A percentile compares a stretch with the other conserved stretches of the same genome.
phyloP scores from a whole-genome alignment of 495 filamentous ascomycete species.

The Astrocystis sublimbata region DNA sequence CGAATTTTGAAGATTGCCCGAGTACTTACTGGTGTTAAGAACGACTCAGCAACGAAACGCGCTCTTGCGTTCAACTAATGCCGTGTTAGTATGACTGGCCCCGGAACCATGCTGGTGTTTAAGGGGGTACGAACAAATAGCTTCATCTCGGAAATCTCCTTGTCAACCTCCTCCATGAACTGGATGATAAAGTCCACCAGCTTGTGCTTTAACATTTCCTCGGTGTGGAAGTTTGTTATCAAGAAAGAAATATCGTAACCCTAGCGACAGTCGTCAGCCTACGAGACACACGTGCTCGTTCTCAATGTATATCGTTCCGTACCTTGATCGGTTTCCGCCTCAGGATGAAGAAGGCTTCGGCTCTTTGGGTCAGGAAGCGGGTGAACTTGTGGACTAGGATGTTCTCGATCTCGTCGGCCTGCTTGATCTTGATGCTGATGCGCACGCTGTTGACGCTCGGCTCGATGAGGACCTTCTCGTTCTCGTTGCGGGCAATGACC shows the following conservation, averaged over 20 bases:
- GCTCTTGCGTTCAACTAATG: slow-evolving; percentile 92
- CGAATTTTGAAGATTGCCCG: not conserved
- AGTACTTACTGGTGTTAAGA: slow-evolving; percentile 85
- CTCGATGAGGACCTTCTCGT: slow-evolving; percentile 91
- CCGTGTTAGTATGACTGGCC: slow-evolving; percentile 25
- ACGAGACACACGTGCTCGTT: slow-evolving; percentile 21
- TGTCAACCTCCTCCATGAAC: slow-evolving; percentile 99
- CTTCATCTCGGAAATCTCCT: slow-evolving; percentile 99
- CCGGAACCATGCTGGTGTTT: not conserved
- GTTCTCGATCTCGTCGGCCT: slow-evolving; percentile 97
- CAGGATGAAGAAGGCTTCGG: slow-evolving; percentile 96
- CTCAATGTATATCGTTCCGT: slow-evolving; percentile 18
- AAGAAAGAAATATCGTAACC: slow-evolving; percentile 99
- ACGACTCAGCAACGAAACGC: slow-evolving; percentile 97
- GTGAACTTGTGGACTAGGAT: slow-evolving; percentile 98
- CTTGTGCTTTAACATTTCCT: slow-evolving; percentile 98
- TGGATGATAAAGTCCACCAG: slow-evolving; percentile 98
- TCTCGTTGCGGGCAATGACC: slow-evolving; percentile 87
- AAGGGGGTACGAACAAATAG: slow-evolving; percentile 75
- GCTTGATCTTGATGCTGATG: slow-evolving; percentile 96
- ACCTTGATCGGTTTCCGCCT: slow-evolving; percentile 95
- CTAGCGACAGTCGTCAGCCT: slow-evolving; percentile 46
- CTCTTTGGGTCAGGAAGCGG: slow-evolving; percentile 90
- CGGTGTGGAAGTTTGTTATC: slow-evolving; percentile 97
- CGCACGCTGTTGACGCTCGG: slow-evolving; percentile 94